Evolutionary conservation across 768 basidiomycete species (phyloP), one percentile per base, ranked within the genome.

Genomic region (Filobasidium floriforme): DNA sequence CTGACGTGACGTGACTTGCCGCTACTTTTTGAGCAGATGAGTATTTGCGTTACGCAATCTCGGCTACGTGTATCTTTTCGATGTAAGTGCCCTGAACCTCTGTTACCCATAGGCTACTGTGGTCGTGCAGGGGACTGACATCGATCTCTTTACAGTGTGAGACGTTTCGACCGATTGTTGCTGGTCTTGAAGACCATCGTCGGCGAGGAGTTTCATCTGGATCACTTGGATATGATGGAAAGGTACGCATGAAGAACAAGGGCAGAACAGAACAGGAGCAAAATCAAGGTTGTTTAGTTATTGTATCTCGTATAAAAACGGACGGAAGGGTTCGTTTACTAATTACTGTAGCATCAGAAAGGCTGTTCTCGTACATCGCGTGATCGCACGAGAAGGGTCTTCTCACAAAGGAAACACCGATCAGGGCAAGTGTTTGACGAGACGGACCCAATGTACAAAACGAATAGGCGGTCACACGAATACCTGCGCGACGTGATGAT

Each of bases 101-200:
- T 19, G 19, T 22, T 54, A 6, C 15, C 26, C 12, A n/a, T n/a
- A n/a, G n/a, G n/a, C 54, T 46, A 10, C 29, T 44, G 29, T 41
- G 52, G 59, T 10, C 60, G 87, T 86, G 72, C 85, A 80, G 89
- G 88, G 72, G 87, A 85, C 61, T 88, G 89, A 81, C 87, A 0
- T 88, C 69, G 82, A 83, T 41, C 49, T 10, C 24, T 37, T 57
- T 46, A 12, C 0, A 83, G 92, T 46, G 80, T 92, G n/a, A 83
- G 83, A 7, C 83, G 88, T 11, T 79, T 92, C 14, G 90, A 92
- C 73, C 80, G 84, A 61, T 77, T 92, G 65, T 89, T 92, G 85
- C 73, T 90, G 1, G 88, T 89, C 1, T 84, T 85, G 18, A 92
- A 92, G 75, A 89, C 91, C 76, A 80, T 92, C 54, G 88, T 92